Percentiles rank a stretch among this genome's conserved stretches.
Evolutionary conservation across 129 eudicot species (phyloP).

Genomic region (Flaveria trinervia): DNA sequence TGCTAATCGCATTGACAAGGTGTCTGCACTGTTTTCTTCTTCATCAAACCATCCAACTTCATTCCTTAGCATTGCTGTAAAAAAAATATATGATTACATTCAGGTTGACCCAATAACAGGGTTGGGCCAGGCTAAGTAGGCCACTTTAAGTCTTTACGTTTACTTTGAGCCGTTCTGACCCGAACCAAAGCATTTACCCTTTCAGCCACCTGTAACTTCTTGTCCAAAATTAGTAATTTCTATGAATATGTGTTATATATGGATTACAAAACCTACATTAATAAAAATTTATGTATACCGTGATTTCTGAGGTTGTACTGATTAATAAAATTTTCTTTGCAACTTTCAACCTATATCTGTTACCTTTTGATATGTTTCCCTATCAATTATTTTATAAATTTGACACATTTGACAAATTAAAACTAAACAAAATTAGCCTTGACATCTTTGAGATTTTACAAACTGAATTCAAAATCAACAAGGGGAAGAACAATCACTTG

Average conservation of each 20-base stretch:
- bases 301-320: not conserved
- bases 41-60: conserved; percentile 99
- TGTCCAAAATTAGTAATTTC: not conserved
- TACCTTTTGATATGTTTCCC: no score
- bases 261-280: not conserved
- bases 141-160: not conserved
- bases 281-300: not conserved
- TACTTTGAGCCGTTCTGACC: not conserved
- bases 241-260: conserved; percentile 2
- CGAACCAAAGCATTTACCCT: not conserved
- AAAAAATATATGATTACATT: conserved; percentile 8
- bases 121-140: not conserved
- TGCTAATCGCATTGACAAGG: conserved; percentile 92
- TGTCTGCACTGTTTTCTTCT: conserved; percentile 92
- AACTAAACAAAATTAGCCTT: not conserved
- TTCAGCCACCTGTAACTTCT: not conserved
- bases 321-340: no score
- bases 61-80: conserved; percentile 90
- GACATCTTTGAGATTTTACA: no score
- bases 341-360: no score
- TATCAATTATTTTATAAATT: not conserved
- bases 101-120: not conserved
- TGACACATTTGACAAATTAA: not conserved
- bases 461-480: not conserved
- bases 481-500: conserved; percentile 12